phyloP scores from a whole-genome alignment of 2,329 filamentous ascomycete species.

The Fusarium avenaceum region DNA sequence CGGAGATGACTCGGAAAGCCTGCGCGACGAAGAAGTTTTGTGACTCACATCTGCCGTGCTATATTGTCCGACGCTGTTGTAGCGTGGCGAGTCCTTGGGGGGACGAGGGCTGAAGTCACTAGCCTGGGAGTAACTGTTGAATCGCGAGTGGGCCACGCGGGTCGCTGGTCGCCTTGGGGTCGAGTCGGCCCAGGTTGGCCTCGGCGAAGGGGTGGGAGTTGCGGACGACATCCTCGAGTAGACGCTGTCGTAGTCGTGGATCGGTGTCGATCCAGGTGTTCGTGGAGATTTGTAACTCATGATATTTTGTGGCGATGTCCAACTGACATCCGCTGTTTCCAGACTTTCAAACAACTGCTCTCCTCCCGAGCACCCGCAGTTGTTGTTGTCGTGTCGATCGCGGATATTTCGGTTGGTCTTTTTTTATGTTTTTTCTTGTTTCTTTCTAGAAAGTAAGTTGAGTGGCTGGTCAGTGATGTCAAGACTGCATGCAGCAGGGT shows the following conservation, averaged over 20 bases:
- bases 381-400: constrained; percentile 33
- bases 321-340: constrained; percentile 50
- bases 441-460: constrained; percentile 38
- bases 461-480: constrained; percentile 33
- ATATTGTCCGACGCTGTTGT: constrained; percentile 73
- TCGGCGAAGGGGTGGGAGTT: constrained; percentile 70
- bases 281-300: constrained; percentile 58
- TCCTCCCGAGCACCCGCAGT: constrained; percentile 49
- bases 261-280: constrained; percentile 62
- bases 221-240: constrained; percentile 67
- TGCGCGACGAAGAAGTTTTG: constrained; percentile 64
- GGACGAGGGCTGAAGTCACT: constrained; percentile 59
- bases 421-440: constrained; percentile 54
- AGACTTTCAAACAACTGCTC: constrained; percentile 45
- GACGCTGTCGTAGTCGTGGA: constrained; percentile 62
- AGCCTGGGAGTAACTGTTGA: constrained; percentile 57
- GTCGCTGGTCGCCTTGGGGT: constrained; percentile 68
- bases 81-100: constrained; percentile 69
- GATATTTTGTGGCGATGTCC: constrained; percentile 54
- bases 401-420: constrained; percentile 17
- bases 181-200: constrained; percentile 64
- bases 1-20: constrained; percentile 54
- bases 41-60: constrained; percentile 76
- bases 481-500: constrained; percentile 45
- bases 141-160: constrained; percentile 59